These are phyloP conservation scores for Phytophthora tubulina DNA, from an alignment of 352 stramenopile genomes.

Conservation along the genomic window DNA sequence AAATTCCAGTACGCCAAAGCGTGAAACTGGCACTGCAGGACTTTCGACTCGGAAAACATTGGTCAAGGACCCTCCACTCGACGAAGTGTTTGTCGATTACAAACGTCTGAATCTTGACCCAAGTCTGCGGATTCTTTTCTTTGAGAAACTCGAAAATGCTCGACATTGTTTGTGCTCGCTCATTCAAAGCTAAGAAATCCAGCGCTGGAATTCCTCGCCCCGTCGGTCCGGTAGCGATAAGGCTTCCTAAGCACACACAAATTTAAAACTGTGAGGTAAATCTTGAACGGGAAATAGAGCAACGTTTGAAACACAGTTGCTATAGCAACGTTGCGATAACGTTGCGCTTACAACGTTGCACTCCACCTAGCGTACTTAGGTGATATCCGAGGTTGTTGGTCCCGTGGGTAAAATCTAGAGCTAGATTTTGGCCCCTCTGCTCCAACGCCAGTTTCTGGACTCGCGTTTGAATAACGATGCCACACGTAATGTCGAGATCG, in stretches of 20 bases:
- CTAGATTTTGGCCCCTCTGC: not conserved
- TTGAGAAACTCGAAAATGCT: not conserved
- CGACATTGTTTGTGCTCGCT: no score
- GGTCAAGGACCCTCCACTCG: not conserved
- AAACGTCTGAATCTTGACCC: not conserved
- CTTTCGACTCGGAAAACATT: not conserved
- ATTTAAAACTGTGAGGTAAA: no score
- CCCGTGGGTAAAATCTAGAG: not conserved
- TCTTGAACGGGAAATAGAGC: no score
- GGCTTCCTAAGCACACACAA: no score
- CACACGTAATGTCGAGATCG: no score
- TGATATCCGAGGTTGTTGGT: no score
- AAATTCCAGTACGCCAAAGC: not conserved
- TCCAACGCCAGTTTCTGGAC: not conserved
- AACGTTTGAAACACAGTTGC: no score
- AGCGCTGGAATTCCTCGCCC: not conserved
- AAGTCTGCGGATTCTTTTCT: not conserved
- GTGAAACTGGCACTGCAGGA: not conserved
- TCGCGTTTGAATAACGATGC: no score
- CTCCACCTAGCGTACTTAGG: no score
- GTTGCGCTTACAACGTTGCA: not conserved
- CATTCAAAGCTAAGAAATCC: not conserved
- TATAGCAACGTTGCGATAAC: conserved; percentile 4
- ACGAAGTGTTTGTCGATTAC: conserved; percentile 1
- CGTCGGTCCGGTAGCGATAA: not conserved